These are phyloP conservation scores for Yamadazyma sp. DNA, from an alignment of 1,139 yeast genomes.

Conservation along the genomic window DNA sequence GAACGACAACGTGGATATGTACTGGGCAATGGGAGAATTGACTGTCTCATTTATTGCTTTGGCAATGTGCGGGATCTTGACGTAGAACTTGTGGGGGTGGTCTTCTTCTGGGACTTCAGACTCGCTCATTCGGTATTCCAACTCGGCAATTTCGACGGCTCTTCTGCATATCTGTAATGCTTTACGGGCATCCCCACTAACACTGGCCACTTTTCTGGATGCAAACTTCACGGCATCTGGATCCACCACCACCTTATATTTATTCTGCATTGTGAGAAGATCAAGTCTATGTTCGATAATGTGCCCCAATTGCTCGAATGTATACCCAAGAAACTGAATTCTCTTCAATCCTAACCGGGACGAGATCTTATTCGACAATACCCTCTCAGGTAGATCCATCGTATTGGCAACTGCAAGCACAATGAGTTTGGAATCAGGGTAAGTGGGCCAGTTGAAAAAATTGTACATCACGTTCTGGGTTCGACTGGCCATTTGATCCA, in stretches of 20 bases:
- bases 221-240: slow-evolving; percentile 89
- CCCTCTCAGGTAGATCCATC: slow-evolving; percentile 93
- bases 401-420: slow-evolving; percentile 96
- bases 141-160: slow-evolving; percentile 87
- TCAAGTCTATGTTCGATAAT: slow-evolving; percentile 75
- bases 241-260: slow-evolving; percentile 47
- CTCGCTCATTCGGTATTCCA: slow-evolving; percentile 29
- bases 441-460: slow-evolving; percentile 96
- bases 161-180: slow-evolving; percentile 86
- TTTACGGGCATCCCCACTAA: slow-evolving; percentile 95
- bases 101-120: slow-evolving; percentile 13
- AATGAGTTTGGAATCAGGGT: slow-evolving; percentile 71
- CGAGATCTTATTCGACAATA: slow-evolving; percentile 82
- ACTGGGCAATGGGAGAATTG: slow-evolving; percentile 66
- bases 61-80: slow-evolving; percentile 68
- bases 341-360: slow-evolving; percentile 88
- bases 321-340: slow-evolving; percentile 86
- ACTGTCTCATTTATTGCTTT: slow-evolving; percentile 81
- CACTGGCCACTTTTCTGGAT: slow-evolving; percentile 91
- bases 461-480: slow-evolving; percentile 91
- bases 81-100: slow-evolving; percentile 45
- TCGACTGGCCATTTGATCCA: slow-evolving; percentile 86
- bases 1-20: slow-evolving; percentile 60
- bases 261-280: slow-evolving; percentile 43
- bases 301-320: slow-evolving; percentile 70